Conservation (phyloP, 2,329 filamentous ascomycete species). For the Aspergillus texensis region DNA sequence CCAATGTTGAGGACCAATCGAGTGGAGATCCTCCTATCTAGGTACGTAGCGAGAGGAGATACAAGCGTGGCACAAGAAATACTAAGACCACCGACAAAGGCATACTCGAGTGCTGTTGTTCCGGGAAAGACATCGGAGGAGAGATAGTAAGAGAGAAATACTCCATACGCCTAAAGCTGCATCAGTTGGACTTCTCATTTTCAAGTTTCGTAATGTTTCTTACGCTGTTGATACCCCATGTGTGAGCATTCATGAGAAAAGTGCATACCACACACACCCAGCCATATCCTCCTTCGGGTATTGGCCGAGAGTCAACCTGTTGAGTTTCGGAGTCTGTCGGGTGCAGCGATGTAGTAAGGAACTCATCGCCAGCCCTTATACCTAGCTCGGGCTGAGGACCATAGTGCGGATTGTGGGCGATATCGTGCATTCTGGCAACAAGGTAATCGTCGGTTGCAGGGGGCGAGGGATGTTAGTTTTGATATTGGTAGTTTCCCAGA, state of each 20-base stretch:
- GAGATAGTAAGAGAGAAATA: slow-evolving; percentile 1
- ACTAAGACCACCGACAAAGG: background rate
- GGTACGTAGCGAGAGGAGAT: background rate
- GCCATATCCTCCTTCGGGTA: slow-evolving; percentile 1
- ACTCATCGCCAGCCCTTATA: no score
- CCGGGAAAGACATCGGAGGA: background rate
- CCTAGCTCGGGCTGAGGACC: no score
- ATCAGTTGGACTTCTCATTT: no score
- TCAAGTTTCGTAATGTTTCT: background rate
- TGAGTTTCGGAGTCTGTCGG: no score
- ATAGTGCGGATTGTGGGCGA: no score
- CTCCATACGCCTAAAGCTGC: background rate
- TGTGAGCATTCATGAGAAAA: slow-evolving; percentile 1
- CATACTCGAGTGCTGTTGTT: background rate
- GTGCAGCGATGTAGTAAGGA: no score
- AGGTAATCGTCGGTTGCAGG: no score
- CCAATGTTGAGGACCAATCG: background rate
- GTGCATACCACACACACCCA: slow-evolving; percentile 3
- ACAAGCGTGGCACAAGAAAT: background rate
- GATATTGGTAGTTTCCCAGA: no score
- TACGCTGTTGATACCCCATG: slow-evolving; percentile 4
- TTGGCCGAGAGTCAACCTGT: no score
- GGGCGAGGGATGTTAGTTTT: fast-evolving
- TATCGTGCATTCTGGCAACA: no score
- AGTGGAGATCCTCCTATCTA: background rate